Conservation (phyloP, 2,329 filamentous ascomycete species). For the Dactylellina cionopaga region DNA sequence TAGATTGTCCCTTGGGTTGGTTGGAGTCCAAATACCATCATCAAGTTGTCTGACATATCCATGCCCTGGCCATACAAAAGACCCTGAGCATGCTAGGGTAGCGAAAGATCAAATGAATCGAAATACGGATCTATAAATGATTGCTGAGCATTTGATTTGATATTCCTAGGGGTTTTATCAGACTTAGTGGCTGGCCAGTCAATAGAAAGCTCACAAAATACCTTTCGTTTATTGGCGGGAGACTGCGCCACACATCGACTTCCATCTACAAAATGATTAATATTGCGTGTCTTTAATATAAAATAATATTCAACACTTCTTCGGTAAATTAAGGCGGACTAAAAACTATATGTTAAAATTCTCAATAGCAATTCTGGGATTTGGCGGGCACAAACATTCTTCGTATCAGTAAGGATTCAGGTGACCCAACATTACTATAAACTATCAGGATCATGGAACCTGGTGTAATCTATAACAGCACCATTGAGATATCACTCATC, state of each 20-base stretch:
- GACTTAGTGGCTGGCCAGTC: not conserved
- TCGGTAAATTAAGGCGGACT: not conserved
- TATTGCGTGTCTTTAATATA: not conserved
- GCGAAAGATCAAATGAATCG: conserved; percentile 6
- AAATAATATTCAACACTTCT: not conserved
- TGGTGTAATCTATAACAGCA: not conserved
- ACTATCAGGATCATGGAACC: not conserved
- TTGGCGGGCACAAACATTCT: conserved; percentile 1
- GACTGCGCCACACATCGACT: not conserved
- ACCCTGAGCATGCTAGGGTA: conserved; percentile 22
- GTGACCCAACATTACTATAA: no score
- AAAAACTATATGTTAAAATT: not conserved
- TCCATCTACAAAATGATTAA: not conserved
- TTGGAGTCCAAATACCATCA: not conserved
- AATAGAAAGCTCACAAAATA: not conserved
- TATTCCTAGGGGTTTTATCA: not conserved
- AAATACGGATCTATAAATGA: not conserved
- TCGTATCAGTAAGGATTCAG: not conserved
- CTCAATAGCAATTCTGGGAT: not conserved
- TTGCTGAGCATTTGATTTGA: not conserved
- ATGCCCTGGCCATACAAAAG: not conserved
- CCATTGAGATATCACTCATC: conserved; percentile 8
- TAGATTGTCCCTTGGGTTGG: not conserved
- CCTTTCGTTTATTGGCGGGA: not conserved
- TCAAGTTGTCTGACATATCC: not conserved